Evolutionary conservation across 1,284 basidiomycete species (phyloP).

Genomic region (Puccinia horiana): DNA sequence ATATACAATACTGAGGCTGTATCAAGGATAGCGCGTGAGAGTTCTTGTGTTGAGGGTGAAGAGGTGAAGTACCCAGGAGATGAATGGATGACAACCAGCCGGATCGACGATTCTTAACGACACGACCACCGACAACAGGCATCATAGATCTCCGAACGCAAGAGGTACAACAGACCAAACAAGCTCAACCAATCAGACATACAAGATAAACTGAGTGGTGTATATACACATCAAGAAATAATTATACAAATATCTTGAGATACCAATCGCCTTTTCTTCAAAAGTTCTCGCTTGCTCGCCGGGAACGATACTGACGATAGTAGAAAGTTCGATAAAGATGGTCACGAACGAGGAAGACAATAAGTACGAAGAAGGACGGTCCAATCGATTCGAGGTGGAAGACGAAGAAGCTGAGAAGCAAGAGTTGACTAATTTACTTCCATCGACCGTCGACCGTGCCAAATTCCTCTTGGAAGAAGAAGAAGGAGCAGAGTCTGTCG

Average conservation of each 20-base stretch:
- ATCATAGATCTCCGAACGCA: not conserved
- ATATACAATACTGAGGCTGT: too few relatives aligned
- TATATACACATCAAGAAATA: not conserved
- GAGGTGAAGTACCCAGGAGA: too few relatives aligned
- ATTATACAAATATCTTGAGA: too few relatives aligned
- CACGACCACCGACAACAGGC: not conserved
- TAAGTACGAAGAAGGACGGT: not conserved
- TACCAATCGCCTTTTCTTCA: too few relatives aligned
- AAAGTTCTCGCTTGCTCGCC: too few relatives aligned
- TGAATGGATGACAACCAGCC: too few relatives aligned
- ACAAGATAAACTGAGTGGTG: not conserved
- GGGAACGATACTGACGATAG: not conserved
- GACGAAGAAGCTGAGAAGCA: slow-evolving; percentile 8
- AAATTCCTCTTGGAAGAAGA: not conserved
- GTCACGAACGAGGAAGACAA: not conserved
- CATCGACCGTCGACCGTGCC: not conserved
- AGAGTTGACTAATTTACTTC: not conserved
- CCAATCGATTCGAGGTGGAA: not conserved
- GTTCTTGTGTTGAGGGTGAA: too few relatives aligned
- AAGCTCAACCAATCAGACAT: not conserved
- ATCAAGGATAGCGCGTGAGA: too few relatives aligned
- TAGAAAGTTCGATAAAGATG: not conserved
- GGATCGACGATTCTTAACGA: not conserved
- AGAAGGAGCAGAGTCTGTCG: not conserved
- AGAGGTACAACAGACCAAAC: not conserved